Evolutionary conservation across 2,329 filamentous ascomycete genomes (phyloP), one percentile per base, ranked within the genome.

Genomic region (Fusarium sp.): DNA sequence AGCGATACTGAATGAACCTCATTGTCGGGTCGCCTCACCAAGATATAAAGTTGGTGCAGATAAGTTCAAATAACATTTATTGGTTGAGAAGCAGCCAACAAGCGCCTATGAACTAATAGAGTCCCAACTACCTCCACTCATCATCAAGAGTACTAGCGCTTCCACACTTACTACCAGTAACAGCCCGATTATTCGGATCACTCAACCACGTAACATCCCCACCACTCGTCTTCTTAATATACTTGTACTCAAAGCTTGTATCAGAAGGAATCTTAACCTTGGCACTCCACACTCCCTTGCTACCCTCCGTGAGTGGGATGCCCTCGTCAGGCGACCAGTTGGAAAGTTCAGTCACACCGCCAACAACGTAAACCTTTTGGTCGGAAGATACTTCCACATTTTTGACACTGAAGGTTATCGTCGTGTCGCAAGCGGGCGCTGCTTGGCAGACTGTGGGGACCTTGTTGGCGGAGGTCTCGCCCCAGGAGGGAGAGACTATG

Each of bases 171-270:
- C 30, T 60, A 4, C 48, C 60, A 1, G 63, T 69, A 1, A 43
- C 23, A 21, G 62, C 63, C 9, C 55, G 34, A 41, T 81, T 72
- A 55, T 84, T 83, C 0, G 81, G 80, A 23, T 88, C 88, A 54
- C 81, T 84, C 77, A 90, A 88, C 88, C 88, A 91, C 0, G 80
- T 82, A 7, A 88, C 80, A 0, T 76, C 78, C 0, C 88, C 87
- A 69, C 82, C 80, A 2, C 74, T 75, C n/a, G 80, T 81, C 43
- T 87, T 83, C 69, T 85, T 85, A 68, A 91, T 82, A 72, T 87
- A 92, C 78, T 91, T 90, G 75, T 90, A 91, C 76, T 86, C 75
- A 62, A 91, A 84, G 0, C 75, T 79, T 0, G 80, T 83, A 2
- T 87, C 88, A 0, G 87, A 82, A 0, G 85, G 80, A 12, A 91